phyloP scores from a whole-genome alignment of 352 stramenopile species.

The Phytopythium ostracodes region DNA sequence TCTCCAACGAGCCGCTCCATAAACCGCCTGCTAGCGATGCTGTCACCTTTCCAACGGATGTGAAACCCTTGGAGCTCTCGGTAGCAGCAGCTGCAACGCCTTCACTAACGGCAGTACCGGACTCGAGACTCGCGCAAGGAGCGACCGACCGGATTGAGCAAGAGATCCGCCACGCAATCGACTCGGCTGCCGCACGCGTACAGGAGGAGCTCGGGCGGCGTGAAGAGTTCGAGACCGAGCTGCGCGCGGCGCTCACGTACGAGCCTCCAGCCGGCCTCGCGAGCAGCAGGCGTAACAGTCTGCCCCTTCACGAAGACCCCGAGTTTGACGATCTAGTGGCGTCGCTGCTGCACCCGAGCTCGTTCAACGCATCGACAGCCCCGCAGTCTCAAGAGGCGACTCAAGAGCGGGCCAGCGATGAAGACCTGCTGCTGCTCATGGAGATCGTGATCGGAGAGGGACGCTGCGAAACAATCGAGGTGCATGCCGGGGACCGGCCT shows the following conservation, averaged over 20 bases:
- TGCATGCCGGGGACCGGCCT: slow-evolving; percentile 50
- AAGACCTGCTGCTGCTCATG: slow-evolving; percentile 66
- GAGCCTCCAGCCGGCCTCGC: background rate
- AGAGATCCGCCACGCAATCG: slow-evolving; percentile 52
- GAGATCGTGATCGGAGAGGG: slow-evolving; percentile 73
- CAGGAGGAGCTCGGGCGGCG: slow-evolving; percentile 29
- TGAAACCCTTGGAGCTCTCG: background rate
- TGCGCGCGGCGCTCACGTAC: slow-evolving; percentile 17
- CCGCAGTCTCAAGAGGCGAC: background rate
- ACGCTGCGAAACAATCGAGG: slow-evolving; percentile 63
- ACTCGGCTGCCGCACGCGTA: slow-evolving; percentile 40
- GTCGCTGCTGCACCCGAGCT: background rate
- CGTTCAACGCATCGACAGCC: background rate
- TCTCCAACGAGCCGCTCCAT: background rate
- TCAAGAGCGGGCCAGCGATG: slow-evolving; percentile 1
- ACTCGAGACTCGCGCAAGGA: slow-evolving; percentile 20
- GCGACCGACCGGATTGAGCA: slow-evolving; percentile 42
- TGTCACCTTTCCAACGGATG: background rate
- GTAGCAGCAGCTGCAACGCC: no score
- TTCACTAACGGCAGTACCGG: no score
- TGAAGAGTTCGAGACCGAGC: slow-evolving; percentile 35
- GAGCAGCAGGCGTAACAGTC: background rate
- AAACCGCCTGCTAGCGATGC: background rate
- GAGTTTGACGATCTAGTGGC: slow-evolving; percentile 8
- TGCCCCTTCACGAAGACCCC: background rate